Evolutionary conservation across 192 early-diverging fungal genomes (phyloP).

Genomic region (Geosiphon pyriformis): DNA sequence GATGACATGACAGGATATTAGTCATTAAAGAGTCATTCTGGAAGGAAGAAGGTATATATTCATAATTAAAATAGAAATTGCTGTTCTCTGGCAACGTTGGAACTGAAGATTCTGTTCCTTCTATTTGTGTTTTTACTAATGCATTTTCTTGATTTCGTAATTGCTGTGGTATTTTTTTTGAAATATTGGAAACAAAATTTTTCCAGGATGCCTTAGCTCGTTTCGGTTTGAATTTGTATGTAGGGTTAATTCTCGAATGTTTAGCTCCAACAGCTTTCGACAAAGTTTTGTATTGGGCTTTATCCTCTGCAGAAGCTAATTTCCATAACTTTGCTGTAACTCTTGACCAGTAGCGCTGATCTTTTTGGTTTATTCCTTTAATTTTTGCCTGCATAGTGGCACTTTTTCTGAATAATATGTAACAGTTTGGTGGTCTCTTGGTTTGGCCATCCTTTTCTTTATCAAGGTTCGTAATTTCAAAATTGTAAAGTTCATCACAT

Average conservation of each 20-base stretch:
- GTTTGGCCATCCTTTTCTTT: neutral
- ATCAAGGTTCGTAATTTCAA: neutral
- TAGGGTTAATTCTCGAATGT: neutral
- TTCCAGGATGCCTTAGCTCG: neutral
- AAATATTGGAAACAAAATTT: neutral
- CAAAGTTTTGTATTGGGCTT: neutral
- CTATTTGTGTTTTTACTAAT: too few species aligned
- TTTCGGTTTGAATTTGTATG: neutral
- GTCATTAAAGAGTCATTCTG: too few species aligned
- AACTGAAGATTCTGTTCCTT: too few species aligned
- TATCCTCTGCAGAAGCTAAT: neutral
- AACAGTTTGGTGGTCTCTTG: neutral
- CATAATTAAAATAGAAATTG: too few species aligned
- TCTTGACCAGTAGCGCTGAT: neutral
- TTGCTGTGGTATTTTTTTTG: too few species aligned
- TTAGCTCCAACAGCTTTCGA: neutral
- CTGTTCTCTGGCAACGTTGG: too few species aligned
- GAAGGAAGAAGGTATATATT: too few species aligned
- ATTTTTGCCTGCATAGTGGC: neutral
- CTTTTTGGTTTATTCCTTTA: neutral
- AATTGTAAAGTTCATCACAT: neutral
- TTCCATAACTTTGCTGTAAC: neutral
- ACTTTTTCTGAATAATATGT: neutral
- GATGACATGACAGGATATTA: too few species aligned
- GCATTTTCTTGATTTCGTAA: too few species aligned